Evolutionary conservation across 805 yeast species (phyloP), one percentile per base, ranked within the genome.

Genomic region (Kregervanrija pseudodelftensis): DNA sequence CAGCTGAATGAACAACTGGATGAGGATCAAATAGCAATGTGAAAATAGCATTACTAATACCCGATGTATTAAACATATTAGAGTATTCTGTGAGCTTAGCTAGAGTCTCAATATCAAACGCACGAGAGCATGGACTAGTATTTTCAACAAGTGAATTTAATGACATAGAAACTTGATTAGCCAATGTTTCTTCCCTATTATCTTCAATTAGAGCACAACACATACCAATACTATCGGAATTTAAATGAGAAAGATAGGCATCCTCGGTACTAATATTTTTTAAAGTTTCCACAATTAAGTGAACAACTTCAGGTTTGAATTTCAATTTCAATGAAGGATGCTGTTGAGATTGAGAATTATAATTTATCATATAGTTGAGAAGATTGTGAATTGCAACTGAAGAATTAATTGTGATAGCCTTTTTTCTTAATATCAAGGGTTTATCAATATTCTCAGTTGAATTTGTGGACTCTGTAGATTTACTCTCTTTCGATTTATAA

Each of bases 11-110:
- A 13, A 93, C 89, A 1, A 77, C 66, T 0, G 96, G 96, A 58
- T 90, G 91, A 0, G 96, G 90, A 61, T 91, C 98, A 15, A 66
- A 66, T 4, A 81, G 60, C 30, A 91, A 68, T 12, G 85, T 80
- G 34, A 73, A 61, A 2, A 80, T 56, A 4, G 87, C 78, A 33
- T 79, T 79, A 45, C 73, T 68, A 3, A 82, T 73, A 4, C 74
- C 57, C 31, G 70, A 68, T 3, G 73, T 60, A 8, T 79, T 57
- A 17, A 50, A 43, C 17, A 58, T 42, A 33, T 48, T 49, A 8
- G 64, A 53, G 44, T 50, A 55, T 38, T 57, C 52, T 1, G 59
- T 54, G 32, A 64, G 52, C 17, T 53, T 51, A 2, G 64, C 50
- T 30, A 84, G 55, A 0, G 79, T 61, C 33, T 77, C 54, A 2